Conservation (phyloP, 2,329 filamentous ascomycete genomes). For the Penicillium aurantiogriseum region DNA sequence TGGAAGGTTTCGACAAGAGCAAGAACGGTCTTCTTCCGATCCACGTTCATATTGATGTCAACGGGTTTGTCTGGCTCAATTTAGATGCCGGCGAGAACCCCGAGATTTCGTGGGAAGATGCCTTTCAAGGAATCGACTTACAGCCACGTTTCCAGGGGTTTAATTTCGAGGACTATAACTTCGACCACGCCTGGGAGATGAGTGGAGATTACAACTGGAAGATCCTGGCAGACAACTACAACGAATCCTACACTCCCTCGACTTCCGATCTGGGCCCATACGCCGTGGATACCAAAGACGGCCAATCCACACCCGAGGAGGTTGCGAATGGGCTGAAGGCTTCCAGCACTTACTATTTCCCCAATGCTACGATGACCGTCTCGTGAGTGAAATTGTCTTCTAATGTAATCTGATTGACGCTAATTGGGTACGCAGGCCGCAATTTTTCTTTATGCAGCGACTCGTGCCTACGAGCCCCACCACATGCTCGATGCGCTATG, state of each 20-base stretch:
- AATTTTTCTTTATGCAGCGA: constrained; percentile 63
- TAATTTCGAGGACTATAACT: constrained; percentile 20
- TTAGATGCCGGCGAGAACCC: constrained; percentile 18
- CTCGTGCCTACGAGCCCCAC: constrained; percentile 57
- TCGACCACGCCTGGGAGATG: constrained; percentile 21
- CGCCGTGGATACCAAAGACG: constrained; percentile 46
- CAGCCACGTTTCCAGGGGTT: constrained; percentile 15
- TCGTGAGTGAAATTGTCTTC: constrained; percentile 22
- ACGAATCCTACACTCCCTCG: constrained; percentile 53
- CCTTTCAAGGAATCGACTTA: constrained; percentile 18
- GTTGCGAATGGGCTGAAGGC: constrained; percentile 45
- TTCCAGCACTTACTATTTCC: constrained; percentile 38
- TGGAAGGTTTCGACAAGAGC: constrained; percentile 24
- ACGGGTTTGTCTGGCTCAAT: constrained; percentile 27
- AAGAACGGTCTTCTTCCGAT: constrained; percentile 25
- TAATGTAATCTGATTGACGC: neutral
- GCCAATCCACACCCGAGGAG: constrained; percentile 48
- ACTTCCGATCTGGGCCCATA: constrained; percentile 52
- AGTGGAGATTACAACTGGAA: constrained; percentile 24
- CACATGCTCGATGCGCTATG: constrained; percentile 58
- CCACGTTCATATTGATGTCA: constrained; percentile 20
- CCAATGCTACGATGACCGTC: constrained; percentile 35
- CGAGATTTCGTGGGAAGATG: constrained; percentile 20
- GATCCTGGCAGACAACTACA: constrained; percentile 20
- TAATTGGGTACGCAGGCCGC: constrained; percentile 38